Percentiles rank a stretch among this genome's conserved stretches.
These are phyloP conservation scores for Beta macrorhiza DNA, from an alignment of 179 eudicot species.

Conservation along the genomic window DNA sequence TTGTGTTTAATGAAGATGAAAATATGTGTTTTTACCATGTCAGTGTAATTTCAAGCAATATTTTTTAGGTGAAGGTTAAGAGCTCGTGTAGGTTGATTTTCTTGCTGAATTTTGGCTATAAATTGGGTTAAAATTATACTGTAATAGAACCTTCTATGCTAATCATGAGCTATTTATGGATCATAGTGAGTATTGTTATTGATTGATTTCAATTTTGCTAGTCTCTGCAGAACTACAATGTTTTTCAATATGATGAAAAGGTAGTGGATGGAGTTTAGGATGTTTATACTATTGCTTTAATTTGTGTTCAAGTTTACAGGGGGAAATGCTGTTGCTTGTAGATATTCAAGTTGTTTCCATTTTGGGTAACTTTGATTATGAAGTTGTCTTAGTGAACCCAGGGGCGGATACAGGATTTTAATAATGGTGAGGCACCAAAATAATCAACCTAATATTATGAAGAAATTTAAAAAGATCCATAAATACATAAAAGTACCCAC, in stretches of 20 bases:
- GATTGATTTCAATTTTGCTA: constrained; percentile 5
- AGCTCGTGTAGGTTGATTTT: background rate
- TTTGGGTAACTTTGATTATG: constrained; percentile 57
- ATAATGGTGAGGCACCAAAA: too few species aligned
- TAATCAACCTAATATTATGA: too few species aligned
- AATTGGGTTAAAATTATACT: background rate
- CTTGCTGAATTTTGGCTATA: constrained; percentile 1
- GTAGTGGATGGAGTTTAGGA: constrained; percentile 91
- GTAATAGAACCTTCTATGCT: background rate
- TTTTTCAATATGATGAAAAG: constrained; percentile 81
- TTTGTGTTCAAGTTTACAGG: constrained; percentile 53
- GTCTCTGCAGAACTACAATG: constrained; percentile 75
- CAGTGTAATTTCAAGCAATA: background rate
- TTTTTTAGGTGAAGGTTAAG: too few species aligned
- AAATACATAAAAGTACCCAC: too few species aligned
- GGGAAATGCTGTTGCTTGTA: constrained; percentile 65
- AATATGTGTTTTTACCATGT: background rate
- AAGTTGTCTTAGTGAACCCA: constrained; percentile 72
- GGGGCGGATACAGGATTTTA: too few species aligned
- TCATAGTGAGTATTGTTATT: background rate
- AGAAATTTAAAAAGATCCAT: too few species aligned
- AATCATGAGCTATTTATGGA: background rate
- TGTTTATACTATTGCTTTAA: constrained; percentile 59
- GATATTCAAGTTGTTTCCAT: constrained; percentile 71
- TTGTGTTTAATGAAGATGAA: background rate